Conservation (phyloP, 2,329 filamentous ascomycete species). For the Colletotrichum musae region DNA sequence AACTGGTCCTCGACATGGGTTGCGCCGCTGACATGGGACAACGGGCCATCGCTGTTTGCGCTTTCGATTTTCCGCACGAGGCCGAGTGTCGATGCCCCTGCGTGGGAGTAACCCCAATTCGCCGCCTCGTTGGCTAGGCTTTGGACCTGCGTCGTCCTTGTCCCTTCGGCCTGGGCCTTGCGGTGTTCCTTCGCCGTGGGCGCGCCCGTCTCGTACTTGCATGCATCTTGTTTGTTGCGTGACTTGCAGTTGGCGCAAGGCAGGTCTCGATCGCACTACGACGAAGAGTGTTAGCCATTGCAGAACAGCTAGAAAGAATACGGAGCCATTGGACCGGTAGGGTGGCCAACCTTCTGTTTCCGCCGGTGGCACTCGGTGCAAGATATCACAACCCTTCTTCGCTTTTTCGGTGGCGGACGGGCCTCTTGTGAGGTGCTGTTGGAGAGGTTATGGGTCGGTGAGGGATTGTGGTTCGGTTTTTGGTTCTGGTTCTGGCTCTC, state of each 20-base stretch:
- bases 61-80: slow-evolving; percentile 70
- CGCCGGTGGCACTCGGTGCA: slow-evolving; percentile 76
- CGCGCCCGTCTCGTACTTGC: slow-evolving; percentile 69
- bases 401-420: slow-evolving; percentile 65
- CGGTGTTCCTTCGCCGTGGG: slow-evolving; percentile 57
- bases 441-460: slow-evolving; percentile 16
- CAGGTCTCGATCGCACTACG: slow-evolving; percentile 70
- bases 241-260: slow-evolving; percentile 73
- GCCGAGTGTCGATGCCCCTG: slow-evolving; percentile 66
- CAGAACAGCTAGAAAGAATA: background rate
- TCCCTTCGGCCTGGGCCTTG: slow-evolving; percentile 45
- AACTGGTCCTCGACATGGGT: slow-evolving; percentile 50
- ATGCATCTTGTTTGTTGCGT: slow-evolving; percentile 69
- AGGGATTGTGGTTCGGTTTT: slow-evolving; percentile 8
- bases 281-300: slow-evolving; percentile 33
- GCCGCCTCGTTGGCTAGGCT: slow-evolving; percentile 59
- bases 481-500: slow-evolving; percentile 4
- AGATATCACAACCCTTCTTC: slow-evolving; percentile 72
- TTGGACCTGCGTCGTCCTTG: slow-evolving; percentile 45
- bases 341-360: slow-evolving; percentile 67
- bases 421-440: slow-evolving; percentile 25
- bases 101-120: slow-evolving; percentile 69
- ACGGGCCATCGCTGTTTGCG: slow-evolving; percentile 51
- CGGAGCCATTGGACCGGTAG: slow-evolving; percentile 1
- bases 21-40: slow-evolving; percentile 50